phyloP scores from a whole-genome alignment of 805 yeast species.

The Myxozyma neotropica region DNA sequence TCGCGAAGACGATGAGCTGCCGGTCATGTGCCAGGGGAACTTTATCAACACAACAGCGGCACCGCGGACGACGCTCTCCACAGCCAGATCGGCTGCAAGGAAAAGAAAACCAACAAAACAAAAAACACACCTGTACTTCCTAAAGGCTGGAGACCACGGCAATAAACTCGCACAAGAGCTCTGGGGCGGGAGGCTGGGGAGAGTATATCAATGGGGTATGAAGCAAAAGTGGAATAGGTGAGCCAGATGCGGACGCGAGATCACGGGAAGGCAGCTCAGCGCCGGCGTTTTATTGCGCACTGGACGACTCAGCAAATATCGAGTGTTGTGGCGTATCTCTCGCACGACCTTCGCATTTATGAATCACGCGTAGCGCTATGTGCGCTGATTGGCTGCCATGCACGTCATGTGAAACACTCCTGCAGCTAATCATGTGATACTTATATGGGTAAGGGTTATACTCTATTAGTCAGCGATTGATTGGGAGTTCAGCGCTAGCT shows the following conservation, averaged over 20 bases:
- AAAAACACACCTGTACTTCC: background rate
- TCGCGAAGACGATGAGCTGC: slow-evolving; percentile 1
- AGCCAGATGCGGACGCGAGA: slow-evolving; percentile 14
- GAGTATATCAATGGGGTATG: background rate
- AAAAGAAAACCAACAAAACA: background rate
- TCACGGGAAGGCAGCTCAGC: slow-evolving; percentile 21
- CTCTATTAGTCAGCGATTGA: too few relatives aligned
- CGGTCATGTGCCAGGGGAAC: slow-evolving; percentile 30
- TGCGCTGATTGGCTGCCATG: slow-evolving; percentile 6
- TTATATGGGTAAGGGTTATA: too few relatives aligned
- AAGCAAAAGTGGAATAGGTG: background rate
- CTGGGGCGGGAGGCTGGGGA: background rate
- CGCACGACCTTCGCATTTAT: background rate
- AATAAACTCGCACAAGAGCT: too few relatives aligned
- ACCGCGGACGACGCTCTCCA: background rate
- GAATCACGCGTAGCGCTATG: background rate
- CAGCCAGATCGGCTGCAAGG: background rate
- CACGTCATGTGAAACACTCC: slow-evolving; percentile 14
- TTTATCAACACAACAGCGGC: background rate
- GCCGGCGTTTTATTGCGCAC: slow-evolving; percentile 13
- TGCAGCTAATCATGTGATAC: slow-evolving; percentile 11
- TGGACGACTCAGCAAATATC: background rate
- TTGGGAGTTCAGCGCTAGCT: too few relatives aligned
- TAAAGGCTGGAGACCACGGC: too few relatives aligned
- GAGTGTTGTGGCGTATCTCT: background rate